Evolutionary conservation across 1,284 basidiomycete genomes (phyloP).

Genomic region (Pseudozyma pruni): DNA sequence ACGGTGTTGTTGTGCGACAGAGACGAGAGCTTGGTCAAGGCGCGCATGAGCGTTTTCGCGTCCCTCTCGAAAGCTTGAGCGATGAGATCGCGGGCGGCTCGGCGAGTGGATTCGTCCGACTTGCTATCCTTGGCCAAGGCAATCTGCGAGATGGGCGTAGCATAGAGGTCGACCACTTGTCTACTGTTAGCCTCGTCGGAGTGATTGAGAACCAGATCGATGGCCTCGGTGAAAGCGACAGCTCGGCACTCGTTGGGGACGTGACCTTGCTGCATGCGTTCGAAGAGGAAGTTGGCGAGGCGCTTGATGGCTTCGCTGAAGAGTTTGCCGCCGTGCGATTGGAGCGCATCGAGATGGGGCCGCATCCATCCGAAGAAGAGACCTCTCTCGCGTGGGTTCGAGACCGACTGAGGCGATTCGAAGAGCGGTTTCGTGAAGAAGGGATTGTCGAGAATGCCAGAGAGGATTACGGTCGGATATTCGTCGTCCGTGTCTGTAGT

Average conservation of each 20-base stretch:
- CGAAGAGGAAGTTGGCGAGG: conserved; percentile 59
- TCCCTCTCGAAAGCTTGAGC: conserved; percentile 44
- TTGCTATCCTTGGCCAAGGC: conserved; percentile 37
- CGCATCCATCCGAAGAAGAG: conserved; percentile 52
- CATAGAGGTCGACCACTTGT: conserved; percentile 57
- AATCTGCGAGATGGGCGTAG: conserved; percentile 42
- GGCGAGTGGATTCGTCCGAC: conserved; percentile 20
- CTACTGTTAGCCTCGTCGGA: conserved; percentile 42
- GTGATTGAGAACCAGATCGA: conserved; percentile 36
- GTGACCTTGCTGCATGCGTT: conserved; percentile 59
- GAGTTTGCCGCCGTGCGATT: conserved; percentile 16
- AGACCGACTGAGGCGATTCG: conserved; percentile 22
- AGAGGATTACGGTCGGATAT: conserved; percentile 49
- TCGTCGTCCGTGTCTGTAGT: conserved; percentile 25
- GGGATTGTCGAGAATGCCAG: conserved; percentile 58
- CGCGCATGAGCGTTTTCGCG: conserved; percentile 20
- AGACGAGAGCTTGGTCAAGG: conserved; percentile 29
- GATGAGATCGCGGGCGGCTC: conserved; percentile 44
- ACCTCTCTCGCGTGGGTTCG: conserved; percentile 27
- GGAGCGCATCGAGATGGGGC: conserved; percentile 44
- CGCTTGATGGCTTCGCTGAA: conserved; percentile 58
- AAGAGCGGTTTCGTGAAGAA: conserved; percentile 40
- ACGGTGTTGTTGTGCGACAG: conserved; percentile 26
- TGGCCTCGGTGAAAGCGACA: conserved; percentile 39
- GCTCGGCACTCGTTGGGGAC: conserved; percentile 36